phyloP scores from a whole-genome alignment of 2,329 filamentous ascomycete species.

The Arthrobotrys entomopaga region DNA sequence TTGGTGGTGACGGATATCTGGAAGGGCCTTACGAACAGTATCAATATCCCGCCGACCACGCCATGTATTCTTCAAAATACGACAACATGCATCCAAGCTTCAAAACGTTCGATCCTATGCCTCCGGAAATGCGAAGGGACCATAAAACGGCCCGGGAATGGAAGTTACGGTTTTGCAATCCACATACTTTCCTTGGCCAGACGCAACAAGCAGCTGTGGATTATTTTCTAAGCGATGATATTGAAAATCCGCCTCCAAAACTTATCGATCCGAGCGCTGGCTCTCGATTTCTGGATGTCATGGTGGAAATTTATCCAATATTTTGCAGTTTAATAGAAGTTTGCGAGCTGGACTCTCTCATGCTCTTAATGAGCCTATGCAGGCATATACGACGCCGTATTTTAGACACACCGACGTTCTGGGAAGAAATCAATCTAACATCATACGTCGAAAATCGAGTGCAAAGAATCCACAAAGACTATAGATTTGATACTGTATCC shows the following conservation, averaged over 20 bases:
- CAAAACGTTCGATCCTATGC: conserved; percentile 49
- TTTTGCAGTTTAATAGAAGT: conserved; percentile 50
- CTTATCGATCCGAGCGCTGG: conserved; percentile 29
- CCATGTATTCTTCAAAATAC: conserved; percentile 19
- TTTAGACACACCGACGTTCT: conserved; percentile 40
- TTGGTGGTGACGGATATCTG: conserved; percentile 41
- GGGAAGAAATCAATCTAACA: conserved; percentile 51
- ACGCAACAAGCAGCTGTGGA: conserved; percentile 50
- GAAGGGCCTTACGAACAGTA: conserved; percentile 51
- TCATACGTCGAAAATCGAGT: conserved; percentile 33
- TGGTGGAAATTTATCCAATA: conserved; percentile 50
- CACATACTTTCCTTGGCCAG: conserved; percentile 44
- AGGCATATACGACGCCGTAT: conserved; percentile 41
- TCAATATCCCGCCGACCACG: conserved; percentile 27
- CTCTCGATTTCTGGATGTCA: conserved; percentile 45
- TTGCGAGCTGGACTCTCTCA: conserved; percentile 43
- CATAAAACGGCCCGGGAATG: conserved; percentile 42
- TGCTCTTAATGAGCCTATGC: conserved; percentile 50
- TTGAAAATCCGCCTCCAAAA: conserved; percentile 13
- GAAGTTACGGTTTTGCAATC: conserved; percentile 52
- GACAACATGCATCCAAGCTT: conserved; percentile 47
- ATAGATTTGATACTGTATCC: conserved; percentile 45
- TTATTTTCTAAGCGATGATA: conserved; percentile 40
- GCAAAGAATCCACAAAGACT: conserved; percentile 37
- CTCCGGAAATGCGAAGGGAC: conserved; percentile 23